phyloP scores from a whole-genome alignment of 345 rosid genomes.

The Ceriops tagal region DNA sequence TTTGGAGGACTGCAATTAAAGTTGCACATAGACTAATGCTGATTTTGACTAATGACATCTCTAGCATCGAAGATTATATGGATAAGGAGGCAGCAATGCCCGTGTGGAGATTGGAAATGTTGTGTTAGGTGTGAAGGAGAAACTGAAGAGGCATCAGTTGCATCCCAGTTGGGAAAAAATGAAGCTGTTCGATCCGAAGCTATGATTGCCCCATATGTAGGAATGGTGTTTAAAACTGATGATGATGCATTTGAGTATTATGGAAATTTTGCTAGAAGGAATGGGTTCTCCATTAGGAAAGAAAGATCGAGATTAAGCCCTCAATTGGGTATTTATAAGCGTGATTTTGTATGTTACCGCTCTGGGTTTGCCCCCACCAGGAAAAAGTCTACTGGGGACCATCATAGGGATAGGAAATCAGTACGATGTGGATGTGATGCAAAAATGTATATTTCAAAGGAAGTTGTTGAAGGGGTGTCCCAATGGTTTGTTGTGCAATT shows the following conservation, averaged over 20 bases:
- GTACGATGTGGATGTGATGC: conserved; percentile 96
- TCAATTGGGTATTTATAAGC: conserved; percentile 71
- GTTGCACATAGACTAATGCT: background rate
- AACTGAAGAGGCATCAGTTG: conserved; percentile 42
- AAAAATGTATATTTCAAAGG: conserved; percentile 75
- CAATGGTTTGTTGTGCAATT: conserved; percentile 92
- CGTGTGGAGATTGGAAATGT: conserved; percentile 96
- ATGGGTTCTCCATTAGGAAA: conserved; percentile 85
- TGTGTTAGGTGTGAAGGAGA: conserved; percentile 63
- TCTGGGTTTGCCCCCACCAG: conserved; percentile 91
- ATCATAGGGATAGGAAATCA: conserved; percentile 83
- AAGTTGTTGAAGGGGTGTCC: conserved; percentile 50
- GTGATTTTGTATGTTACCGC: conserved; percentile 94
- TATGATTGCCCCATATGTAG: conserved; percentile 72
- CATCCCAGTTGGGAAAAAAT: conserved; percentile 44
- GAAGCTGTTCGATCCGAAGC: conserved; percentile 49
- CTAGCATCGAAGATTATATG: conserved; percentile 59
- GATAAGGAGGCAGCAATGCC: conserved; percentile 88
- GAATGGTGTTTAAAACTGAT: conserved; percentile 73
- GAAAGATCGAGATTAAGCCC: conserved; percentile 88
- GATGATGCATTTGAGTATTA: conserved; percentile 85
- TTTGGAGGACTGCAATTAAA: background rate
- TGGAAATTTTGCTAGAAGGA: conserved; percentile 72
- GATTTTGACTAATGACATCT: background rate
- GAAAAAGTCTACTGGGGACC: conserved; percentile 83